Evolutionary conservation across 2,329 filamentous ascomycete species (phyloP).

Genomic region (Stachybotrys echinatus): DNA sequence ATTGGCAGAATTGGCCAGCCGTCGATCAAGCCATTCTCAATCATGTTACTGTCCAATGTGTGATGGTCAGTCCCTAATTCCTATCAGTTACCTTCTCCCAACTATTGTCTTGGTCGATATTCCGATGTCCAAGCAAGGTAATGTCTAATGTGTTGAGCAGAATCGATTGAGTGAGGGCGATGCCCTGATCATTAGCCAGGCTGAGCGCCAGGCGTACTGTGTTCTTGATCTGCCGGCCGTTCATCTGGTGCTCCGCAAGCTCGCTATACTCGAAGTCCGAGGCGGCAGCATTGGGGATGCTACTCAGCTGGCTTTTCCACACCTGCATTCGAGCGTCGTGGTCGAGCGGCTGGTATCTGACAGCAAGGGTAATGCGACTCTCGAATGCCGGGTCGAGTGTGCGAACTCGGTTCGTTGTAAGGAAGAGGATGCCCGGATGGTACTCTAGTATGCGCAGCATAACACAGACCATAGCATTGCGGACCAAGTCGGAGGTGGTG

Average conservation of each 20-base stretch:
- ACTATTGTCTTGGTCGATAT: no score
- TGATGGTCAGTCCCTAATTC: no score
- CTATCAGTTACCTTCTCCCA: no score
- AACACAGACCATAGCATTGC: slow-evolving; percentile 19
- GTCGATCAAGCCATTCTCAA: no score
- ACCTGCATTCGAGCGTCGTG: slow-evolving; percentile 10
- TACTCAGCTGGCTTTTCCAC: slow-evolving; percentile 12
- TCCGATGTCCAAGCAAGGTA: no score
- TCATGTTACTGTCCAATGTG: no score
- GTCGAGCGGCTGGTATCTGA: slow-evolving; percentile 25
- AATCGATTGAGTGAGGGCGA: no score
- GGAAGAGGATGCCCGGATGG: slow-evolving; percentile 27
- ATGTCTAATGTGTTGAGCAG: no score
- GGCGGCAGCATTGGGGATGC: slow-evolving; percentile 1
- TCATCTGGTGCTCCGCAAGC: not conserved
- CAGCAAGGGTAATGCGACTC: slow-evolving; percentile 34
- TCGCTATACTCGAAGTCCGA: not conserved
- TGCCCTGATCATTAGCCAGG: no score
- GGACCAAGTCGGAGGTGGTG: slow-evolving; percentile 12
- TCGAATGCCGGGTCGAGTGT: slow-evolving; percentile 36
- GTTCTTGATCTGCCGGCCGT: slow-evolving; percentile 14
- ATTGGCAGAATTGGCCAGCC: no score
- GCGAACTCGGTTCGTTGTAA: slow-evolving; percentile 35
- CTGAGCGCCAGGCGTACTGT: not conserved
- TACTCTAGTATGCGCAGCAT: slow-evolving; percentile 27